Base-by-base conservation (phyloP, 257 asterid species). In the Parsonsia alboflavescens region DNA sequence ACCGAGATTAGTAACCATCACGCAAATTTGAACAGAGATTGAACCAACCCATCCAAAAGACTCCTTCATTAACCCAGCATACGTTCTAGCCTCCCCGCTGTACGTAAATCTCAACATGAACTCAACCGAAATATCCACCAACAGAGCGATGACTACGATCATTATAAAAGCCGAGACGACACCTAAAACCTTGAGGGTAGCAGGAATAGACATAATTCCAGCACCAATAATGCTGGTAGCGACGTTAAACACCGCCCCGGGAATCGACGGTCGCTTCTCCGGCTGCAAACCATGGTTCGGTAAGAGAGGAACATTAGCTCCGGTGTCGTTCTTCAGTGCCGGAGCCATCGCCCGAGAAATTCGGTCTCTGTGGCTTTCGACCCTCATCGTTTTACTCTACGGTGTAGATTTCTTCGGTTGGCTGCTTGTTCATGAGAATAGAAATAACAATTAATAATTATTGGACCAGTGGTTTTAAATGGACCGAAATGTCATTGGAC, bases 171-270 rank as follows among this genome's bases (percentile, higher is more conserved):
- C 97, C 11, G 98, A 98, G 24, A 90, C 69, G 9, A 92, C 89
- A 39, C 99, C 99, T 0, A 95, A 79, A 16, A 95, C 96, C 81
- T 95, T 95, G 0, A 94, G 84, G 30, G 98, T 94, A 0, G 99
- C 99, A 24, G 99, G 99, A 8, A 94, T 86, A 2, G 99, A 94
- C 99, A 94, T 94, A 50, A 94, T 94, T 52, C 98, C 99, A 1
- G 98, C 97, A 8, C 99, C 99, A 15, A 94, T 90, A 44, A 94
- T 94, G 86, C 96, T 90, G 41, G 98, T 94, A 52, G 98, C 79
- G 48, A 94, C 97, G 67, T 94, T 94, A 79, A 92, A 94, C 15
- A 94, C 97, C 9, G 98, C 96, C 45, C 98, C 93, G 0, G 88
- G 75, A n/a, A 88, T 68, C 22, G 92, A 82, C n/a, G 88, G 75